Percentiles rank a stretch among this genome's conserved stretches.
These are phyloP conservation scores for Pezicula neosporulosa DNA, from an alignment of 2,329 filamentous ascomycete genomes.

Conservation along the genomic window DNA sequence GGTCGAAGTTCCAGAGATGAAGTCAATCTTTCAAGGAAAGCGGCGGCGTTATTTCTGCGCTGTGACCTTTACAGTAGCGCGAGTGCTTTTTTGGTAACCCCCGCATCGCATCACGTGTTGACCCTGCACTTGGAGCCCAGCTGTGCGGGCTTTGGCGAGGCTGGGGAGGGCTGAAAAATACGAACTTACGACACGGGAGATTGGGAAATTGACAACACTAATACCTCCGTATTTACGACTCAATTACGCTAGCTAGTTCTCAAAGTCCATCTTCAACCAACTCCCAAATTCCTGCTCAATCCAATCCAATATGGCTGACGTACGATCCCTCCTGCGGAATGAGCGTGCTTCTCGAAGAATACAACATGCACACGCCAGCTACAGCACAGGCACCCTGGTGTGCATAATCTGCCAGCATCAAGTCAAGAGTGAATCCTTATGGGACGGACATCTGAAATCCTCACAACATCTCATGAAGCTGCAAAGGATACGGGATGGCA, in stretches of 20 bases:
- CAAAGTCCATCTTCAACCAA: background rate
- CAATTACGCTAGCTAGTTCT: too few species aligned
- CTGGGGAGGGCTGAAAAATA: too few species aligned
- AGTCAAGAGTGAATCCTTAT: conserved; percentile 63
- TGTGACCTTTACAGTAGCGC: too few species aligned
- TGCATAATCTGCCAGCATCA: conserved; percentile 64
- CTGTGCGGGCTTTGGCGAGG: too few species aligned
- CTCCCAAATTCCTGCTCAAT: too few species aligned
- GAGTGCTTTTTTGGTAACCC: too few species aligned
- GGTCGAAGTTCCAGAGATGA: background rate
- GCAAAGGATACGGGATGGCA: conserved; percentile 21
- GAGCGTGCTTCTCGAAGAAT: conserved; percentile 73
- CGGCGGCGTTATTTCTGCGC: background rate
- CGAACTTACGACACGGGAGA: too few species aligned
- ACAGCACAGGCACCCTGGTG: conserved; percentile 63
- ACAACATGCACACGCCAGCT: conserved; percentile 64
- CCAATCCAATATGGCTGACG: conserved; percentile 62
- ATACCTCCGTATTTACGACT: too few species aligned
- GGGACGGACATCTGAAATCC: conserved; percentile 59
- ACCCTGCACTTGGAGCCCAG: too few species aligned
- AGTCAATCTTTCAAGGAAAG: conserved; percentile 6
- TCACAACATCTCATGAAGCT: conserved; percentile 38
- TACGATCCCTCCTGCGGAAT: conserved; percentile 73
- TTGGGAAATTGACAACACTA: too few species aligned
- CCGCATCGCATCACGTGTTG: too few species aligned